Percentiles rank a stretch among this genome's conserved stretches.
phyloP scores from a whole-genome alignment of 495 filamentous ascomycete genomes.

The Darksidea phi region DNA sequence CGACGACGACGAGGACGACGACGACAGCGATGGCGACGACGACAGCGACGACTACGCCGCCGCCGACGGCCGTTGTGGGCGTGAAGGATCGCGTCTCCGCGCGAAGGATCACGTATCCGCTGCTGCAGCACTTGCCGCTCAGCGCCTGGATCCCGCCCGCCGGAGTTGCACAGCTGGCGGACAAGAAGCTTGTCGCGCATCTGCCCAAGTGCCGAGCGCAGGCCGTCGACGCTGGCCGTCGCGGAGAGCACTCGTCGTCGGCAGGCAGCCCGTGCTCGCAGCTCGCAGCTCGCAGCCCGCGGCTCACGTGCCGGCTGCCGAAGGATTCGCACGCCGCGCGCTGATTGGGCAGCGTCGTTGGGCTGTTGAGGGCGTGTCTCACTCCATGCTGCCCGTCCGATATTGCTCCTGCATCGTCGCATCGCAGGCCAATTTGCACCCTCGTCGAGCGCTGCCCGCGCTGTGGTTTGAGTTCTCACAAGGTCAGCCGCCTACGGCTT shows the following conservation, averaged over 20 bases:
- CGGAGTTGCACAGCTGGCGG: slow-evolving; percentile 1
- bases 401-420: slow-evolving; percentile 11
- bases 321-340: slow-evolving; percentile 17
- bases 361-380: slow-evolving; percentile 11
- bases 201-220: slow-evolving; percentile 5
- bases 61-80: too few relatives aligned
- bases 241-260: background rate
- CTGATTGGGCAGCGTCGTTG: slow-evolving; percentile 15
- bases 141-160: slow-evolving; percentile 4
- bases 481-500: slow-evolving; percentile 15
- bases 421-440: slow-evolving; percentile 8
- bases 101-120: slow-evolving; percentile 13
- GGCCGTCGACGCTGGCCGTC: too few relatives aligned
- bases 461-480: slow-evolving; percentile 28
- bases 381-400: slow-evolving; percentile 13
- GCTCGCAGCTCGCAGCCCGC: too few relatives aligned
- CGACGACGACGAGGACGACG: too few relatives aligned
- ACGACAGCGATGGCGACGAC: too few relatives aligned
- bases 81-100: too few relatives aligned
- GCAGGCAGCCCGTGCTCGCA: slow-evolving; percentile 2
- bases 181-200: too few relatives aligned
- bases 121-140: slow-evolving; percentile 15
- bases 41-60: too few relatives aligned
- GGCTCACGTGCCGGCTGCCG: slow-evolving; percentile 11
- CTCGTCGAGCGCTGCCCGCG: slow-evolving; percentile 9